Evolutionary conservation across 805 yeast species (phyloP).

Genomic region (Metschnikowia lunata): DNA sequence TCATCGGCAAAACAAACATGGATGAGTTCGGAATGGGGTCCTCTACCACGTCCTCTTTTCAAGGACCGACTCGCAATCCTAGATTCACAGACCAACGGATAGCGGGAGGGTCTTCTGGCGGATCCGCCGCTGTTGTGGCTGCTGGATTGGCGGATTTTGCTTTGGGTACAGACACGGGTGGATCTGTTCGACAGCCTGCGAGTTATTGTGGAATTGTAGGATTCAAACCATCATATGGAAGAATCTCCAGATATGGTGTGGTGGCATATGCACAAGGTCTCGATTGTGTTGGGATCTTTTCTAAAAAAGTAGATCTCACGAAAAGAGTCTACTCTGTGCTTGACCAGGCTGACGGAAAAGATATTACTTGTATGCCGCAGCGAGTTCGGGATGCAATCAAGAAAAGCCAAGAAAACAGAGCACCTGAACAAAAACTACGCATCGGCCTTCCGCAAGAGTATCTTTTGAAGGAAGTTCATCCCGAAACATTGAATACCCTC

Average conservation of each 20-base stretch:
- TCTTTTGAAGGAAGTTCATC: constrained; percentile 50
- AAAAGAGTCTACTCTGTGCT: constrained; percentile 50
- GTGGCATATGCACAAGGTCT: constrained; percentile 89
- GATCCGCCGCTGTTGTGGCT: constrained; percentile 90
- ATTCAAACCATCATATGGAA: constrained; percentile 90
- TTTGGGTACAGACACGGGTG: constrained; percentile 96
- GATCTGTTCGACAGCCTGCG: constrained; percentile 90
- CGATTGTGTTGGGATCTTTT: constrained; percentile 87
- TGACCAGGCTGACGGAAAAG: constrained; percentile 62
- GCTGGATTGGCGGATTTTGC: constrained; percentile 66
- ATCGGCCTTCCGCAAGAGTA: constrained; percentile 78
- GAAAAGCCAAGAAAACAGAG: not conserved
- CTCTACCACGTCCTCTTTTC: constrained; percentile 50
- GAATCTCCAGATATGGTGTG: constrained; percentile 89
- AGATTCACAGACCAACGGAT: constrained; percentile 17
- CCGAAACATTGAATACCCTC: constrained; percentile 47
- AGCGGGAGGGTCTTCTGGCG: constrained; percentile 95
- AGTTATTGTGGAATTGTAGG: constrained; percentile 81
- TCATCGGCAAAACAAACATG: constrained; percentile 81
- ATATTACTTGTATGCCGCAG: constrained; percentile 64
- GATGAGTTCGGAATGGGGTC: constrained; percentile 99
- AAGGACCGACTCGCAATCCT: constrained; percentile 59
- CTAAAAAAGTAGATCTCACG: constrained; percentile 45
- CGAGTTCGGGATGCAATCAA: constrained; percentile 29
- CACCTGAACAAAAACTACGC: constrained; percentile 24